Conservation (phyloP, 116 monocot species). For the Zostera marina region DNA sequence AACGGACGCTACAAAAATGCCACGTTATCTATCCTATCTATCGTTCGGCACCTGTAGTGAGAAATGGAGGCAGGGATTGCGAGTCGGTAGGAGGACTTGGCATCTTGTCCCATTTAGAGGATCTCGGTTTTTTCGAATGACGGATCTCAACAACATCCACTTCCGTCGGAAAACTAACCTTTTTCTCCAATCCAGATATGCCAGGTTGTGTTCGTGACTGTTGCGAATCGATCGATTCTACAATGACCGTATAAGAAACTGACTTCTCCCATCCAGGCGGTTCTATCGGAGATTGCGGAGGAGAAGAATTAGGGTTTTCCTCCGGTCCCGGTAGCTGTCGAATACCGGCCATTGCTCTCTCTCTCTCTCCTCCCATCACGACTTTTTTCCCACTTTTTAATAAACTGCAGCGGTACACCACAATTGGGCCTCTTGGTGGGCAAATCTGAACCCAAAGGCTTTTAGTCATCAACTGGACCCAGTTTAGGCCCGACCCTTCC, state of each 20-base stretch:
- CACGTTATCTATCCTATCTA: no score
- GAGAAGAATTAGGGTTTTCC: not conserved
- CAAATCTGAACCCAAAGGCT: no score
- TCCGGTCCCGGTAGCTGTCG: not conserved
- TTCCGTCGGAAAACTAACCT: not conserved
- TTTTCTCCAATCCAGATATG: not conserved
- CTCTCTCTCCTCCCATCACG: no score
- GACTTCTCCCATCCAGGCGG: constrained; percentile 2
- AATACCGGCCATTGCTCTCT: no score
- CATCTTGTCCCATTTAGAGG: not conserved
- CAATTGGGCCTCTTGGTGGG: no score
- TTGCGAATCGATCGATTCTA: not conserved
- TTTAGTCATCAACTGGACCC: no score
- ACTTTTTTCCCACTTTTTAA: no score
- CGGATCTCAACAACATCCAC: not conserved
- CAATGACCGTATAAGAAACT: not conserved
- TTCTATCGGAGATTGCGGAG: not conserved
- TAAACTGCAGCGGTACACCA: no score
- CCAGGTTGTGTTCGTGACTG: not conserved
- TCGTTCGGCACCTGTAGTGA: not conserved
- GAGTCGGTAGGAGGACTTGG: not conserved
- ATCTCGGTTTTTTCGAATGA: not conserved
- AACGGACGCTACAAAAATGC: not conserved
- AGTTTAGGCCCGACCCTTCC: no score
- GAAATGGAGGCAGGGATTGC: not conserved